Percentiles rank a stretch among this genome's conserved stretches.
Conservation (phyloP, 169 alveolate genomes). For the Cryptosporidium tyzzeri region DNA sequence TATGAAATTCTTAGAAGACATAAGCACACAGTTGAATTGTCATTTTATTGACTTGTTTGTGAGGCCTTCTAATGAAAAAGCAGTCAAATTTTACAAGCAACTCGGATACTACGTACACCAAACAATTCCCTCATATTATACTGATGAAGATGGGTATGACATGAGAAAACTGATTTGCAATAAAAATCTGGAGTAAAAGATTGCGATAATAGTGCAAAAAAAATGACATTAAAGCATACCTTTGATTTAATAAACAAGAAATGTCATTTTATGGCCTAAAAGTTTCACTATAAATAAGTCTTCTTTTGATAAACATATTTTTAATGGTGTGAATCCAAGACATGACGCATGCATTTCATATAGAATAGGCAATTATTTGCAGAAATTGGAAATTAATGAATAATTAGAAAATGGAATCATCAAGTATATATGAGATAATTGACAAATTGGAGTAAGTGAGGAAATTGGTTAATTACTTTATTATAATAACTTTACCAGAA, state of each 20-base stretch:
- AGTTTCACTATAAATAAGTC: not conserved
- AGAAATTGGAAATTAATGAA: not conserved
- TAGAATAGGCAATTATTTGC: not conserved
- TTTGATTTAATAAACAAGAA: not conserved
- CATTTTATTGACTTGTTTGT: conserved; percentile 94
- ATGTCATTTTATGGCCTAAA: not conserved
- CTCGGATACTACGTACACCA: conserved; percentile 90
- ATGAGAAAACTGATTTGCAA: conserved; percentile 80
- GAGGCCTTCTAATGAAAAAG: conserved; percentile 91
- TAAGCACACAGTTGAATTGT: conserved; percentile 87
- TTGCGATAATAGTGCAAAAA: not conserved
- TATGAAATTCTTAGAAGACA: conserved; percentile 92
- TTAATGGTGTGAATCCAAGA: conserved; percentile 42
- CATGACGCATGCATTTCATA: conserved; percentile 23
- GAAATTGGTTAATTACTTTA: not conserved
- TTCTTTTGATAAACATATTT: not conserved
- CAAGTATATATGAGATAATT: conserved; percentile 72
- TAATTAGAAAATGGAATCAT: conserved; percentile 24
- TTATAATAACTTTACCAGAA: not conserved
- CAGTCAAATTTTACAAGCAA: conserved; percentile 90
- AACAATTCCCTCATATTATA: conserved; percentile 89
- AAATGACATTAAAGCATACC: not conserved
- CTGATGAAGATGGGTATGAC: conserved; percentile 93
- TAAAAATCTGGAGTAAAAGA: not conserved
- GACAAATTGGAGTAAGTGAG: conserved; percentile 48